Base-by-base conservation (phyloP, 352 stramenopile genomes). In the Peronospora farinosa region DNA sequence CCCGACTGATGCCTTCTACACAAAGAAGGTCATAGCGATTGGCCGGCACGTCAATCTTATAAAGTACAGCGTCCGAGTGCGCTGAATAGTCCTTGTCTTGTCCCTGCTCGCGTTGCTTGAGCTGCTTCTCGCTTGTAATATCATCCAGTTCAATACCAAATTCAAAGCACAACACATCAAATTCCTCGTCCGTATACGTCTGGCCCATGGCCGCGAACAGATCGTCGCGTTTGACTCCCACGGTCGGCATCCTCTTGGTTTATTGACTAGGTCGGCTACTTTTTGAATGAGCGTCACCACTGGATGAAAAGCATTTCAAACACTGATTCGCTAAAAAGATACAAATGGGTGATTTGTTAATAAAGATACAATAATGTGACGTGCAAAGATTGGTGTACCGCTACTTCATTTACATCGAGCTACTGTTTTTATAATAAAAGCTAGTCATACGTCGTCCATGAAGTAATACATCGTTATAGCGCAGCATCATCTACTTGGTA, bases 11-110 rank as follows among this genome's bases (percentile, higher is more conserved):
- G 46, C 97, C 97, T 68, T 99, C 97, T 38, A 99, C 81, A 58
- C 97, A 99, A 9, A 99, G 82, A 46, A 99, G 66, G 81, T 99
- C 97, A 78, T 99, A 99, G 51, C 96, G 81, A 74, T 99, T 99
- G 23, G 97, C 97, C 0, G 97, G 96, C 49, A 99, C 95, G 70
- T 99, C 97, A 69, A 99, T 99, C 73, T 99, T 99, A 88, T 99
- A 99, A 41, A 99, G 79, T 30, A 99, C 88, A 35, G 88, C 84
- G 47, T 96, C 87, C 60, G 73, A 85, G 52, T 72, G 63, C 17
- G 58, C 64, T 49, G 78, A 79, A 48, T 60, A 60, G 37, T 84
- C 73, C 15, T 74, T 86, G 44, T 83, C 71, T 43, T 72, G 67
- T 50, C 74, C 76, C 68, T 89, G 42, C 62, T 93, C 84, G 51